Evolutionary conservation across 768 basidiomycete species (phyloP).

Genomic region (Psilocybe tampanensis): DNA sequence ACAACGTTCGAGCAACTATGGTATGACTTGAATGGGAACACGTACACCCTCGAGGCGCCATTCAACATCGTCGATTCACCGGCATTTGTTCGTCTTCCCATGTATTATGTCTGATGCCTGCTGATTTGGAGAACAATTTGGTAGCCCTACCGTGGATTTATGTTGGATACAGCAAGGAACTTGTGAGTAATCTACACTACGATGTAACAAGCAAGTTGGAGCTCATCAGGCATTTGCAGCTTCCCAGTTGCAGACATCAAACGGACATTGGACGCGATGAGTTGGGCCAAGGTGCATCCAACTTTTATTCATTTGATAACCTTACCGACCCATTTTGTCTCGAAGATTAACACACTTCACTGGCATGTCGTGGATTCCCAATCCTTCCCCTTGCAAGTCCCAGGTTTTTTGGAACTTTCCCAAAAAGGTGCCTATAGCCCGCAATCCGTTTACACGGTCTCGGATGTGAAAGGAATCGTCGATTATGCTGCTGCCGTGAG

Average conservation of each 20-base stretch:
- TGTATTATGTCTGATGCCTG: not conserved
- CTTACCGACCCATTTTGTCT: not conserved
- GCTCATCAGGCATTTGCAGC: slow-evolving; percentile 30
- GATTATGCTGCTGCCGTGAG: slow-evolving; percentile 71
- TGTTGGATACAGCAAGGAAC: slow-evolving; percentile 82
- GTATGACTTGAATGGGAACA: slow-evolving; percentile 54
- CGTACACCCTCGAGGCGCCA: slow-evolving; percentile 60
- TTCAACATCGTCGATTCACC: slow-evolving; percentile 63
- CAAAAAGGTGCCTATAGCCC: slow-evolving; percentile 69
- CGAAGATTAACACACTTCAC: slow-evolving; percentile 73
- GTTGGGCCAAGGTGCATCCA: slow-evolving; percentile 61
- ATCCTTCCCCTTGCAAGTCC: slow-evolving; percentile 73
- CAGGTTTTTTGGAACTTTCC: slow-evolving; percentile 61
- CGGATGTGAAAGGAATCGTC: slow-evolving; percentile 62
- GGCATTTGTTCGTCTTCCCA: slow-evolving; percentile 56
- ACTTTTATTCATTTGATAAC: not conserved
- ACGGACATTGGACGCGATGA: slow-evolving; percentile 77
- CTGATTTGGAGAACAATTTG: not conserved
- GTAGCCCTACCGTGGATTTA: slow-evolving; percentile 73
- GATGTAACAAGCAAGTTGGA: not conserved
- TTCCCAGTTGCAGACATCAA: slow-evolving; percentile 66
- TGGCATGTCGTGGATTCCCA: slow-evolving; percentile 89
- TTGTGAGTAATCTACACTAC: slow-evolving; percentile 42
- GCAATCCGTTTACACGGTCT: slow-evolving; percentile 49
- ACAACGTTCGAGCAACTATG: slow-evolving; percentile 76